A percentile compares a stretch with the other conserved stretches of the same genome.
Evolutionary conservation across 2,329 filamentous ascomycete species (phyloP).

Genomic region (Hymenotorrendiella dingleyae): DNA sequence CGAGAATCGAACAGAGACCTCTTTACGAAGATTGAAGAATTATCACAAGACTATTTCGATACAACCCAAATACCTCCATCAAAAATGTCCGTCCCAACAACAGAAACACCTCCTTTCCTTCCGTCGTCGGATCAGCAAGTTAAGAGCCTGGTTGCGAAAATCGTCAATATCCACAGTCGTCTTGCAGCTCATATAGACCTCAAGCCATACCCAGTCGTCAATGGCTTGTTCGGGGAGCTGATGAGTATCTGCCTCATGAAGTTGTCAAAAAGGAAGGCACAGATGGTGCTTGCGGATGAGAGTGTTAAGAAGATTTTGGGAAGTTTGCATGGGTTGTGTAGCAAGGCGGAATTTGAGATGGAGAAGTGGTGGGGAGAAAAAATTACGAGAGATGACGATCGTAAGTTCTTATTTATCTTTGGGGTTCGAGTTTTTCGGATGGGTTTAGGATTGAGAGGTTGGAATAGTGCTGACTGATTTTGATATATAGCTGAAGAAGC

Average conservation of each 20-base stretch:
- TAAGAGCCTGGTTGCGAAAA: background rate
- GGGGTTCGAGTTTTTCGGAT: background rate
- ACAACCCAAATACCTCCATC: no score
- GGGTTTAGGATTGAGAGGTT: background rate
- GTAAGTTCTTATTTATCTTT: background rate
- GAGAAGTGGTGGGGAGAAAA: constrained; percentile 39
- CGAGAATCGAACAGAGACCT: no score
- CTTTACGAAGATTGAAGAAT: no score
- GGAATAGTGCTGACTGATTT: background rate
- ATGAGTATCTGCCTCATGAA: constrained; percentile 33
- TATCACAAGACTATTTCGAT: no score
- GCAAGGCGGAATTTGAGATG: constrained; percentile 38
- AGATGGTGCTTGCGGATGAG: constrained; percentile 12
- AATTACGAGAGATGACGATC: constrained; percentile 28
- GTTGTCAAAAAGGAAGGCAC: constrained; percentile 21
- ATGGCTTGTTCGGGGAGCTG: constrained; percentile 33
- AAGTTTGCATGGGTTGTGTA: constrained; percentile 37
- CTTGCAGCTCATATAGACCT: constrained; percentile 16
- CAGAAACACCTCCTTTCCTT: no score
- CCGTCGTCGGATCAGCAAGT: no score
- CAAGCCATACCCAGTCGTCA: constrained; percentile 29
- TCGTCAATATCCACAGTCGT: background rate
- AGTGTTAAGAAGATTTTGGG: constrained; percentile 31
- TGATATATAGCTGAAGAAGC: constrained; percentile 10
- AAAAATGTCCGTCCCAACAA: no score